Base-by-base conservation (phyloP, 2,329 filamentous ascomycete genomes). In the Phialophora tarda region DNA sequence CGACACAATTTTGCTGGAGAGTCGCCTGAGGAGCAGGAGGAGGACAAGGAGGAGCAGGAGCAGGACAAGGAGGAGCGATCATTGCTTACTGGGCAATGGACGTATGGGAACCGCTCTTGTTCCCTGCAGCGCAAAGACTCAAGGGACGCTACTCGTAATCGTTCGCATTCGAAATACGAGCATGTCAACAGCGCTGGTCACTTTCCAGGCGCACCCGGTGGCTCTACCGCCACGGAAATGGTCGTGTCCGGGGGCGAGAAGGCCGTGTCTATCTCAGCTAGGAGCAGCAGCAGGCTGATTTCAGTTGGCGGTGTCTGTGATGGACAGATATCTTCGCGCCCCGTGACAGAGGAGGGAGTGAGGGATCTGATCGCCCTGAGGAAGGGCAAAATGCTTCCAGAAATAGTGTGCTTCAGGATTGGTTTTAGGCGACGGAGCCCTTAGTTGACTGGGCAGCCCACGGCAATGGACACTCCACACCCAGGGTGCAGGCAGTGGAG, bases 341-440 rank as follows among this genome's bases (percentile, higher is more conserved):
- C 34, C 59, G 59, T 61, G 59, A 61, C 48, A 55, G 53, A 51
- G 50, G 53, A 44, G n/a, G 50, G 53, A 44, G n/a, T 44, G 53
- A 23, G 28, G 58, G 58, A 32, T 51, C 17, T 47, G 59, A 60
- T 58, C 41, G 12, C 30, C 41, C 14, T 3, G 12, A 54, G 21
- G 10, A 59, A 26, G 26, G 54, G 32, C 34, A 28, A 3, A 32
- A 48, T 60, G 47, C n/a, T 59, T 50, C 50, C 51, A 55, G 48
- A 56, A 56, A 54, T 48, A 65, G 58, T 50, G 57, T 62, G 60
- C 60, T 26, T 62, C 60, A 62, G 60, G 51, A 56, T 56, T 48
- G 32, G 59, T 51, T 51, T 61, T 54, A 56, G 50, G 60, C 51
- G 51, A 41, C 30, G 34, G 51, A 24, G 48, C 21, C 5, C 56